Percentiles rank a stretch among this genome's conserved stretches.
phyloP scores from a whole-genome alignment of 352 stramenopile genomes.

The Pythium myriotylum region DNA sequence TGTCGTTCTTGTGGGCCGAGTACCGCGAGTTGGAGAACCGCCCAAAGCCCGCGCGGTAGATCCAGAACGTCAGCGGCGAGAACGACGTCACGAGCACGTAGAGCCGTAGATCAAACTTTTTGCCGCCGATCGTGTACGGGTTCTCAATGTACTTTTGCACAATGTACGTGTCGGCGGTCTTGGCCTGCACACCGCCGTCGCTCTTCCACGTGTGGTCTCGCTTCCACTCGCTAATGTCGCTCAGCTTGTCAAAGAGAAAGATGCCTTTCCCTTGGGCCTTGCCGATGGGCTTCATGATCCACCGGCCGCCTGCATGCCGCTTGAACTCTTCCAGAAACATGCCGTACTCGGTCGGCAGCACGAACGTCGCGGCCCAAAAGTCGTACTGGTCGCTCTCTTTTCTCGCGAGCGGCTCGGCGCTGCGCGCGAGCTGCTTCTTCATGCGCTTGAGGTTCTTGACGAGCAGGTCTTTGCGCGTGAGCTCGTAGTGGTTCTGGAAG shows the following conservation, averaged over 20 bases:
- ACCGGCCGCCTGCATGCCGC: constrained; percentile 60
- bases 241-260: constrained; percentile 83
- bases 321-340: constrained; percentile 79
- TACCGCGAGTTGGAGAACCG: constrained; percentile 63
- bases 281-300: constrained; percentile 95
- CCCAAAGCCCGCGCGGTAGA: constrained; percentile 76
- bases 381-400: constrained; percentile 52
- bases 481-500: constrained; percentile 93
- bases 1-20: constrained; percentile 34
- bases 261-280: constrained; percentile 72
- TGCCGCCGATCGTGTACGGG: constrained; percentile 88
- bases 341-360: constrained; percentile 88
- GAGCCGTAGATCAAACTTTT: constrained; percentile 93
- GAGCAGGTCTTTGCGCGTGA: constrained; percentile 89
- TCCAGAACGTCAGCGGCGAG: constrained; percentile 43
- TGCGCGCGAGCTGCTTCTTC: constrained; percentile 81
- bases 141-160: constrained; percentile 90
- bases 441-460: constrained; percentile 93
- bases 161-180: constrained; percentile 55
- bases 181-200: constrained; percentile 38
- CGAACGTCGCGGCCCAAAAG: constrained; percentile 79
- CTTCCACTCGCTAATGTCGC: constrained; percentile 79
- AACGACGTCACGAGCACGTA: constrained; percentile 88
- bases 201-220: constrained; percentile 33
- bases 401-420: constrained; percentile 35